phyloP scores from a whole-genome alignment of 257 asterid genomes.

The Mentha longifolia region DNA sequence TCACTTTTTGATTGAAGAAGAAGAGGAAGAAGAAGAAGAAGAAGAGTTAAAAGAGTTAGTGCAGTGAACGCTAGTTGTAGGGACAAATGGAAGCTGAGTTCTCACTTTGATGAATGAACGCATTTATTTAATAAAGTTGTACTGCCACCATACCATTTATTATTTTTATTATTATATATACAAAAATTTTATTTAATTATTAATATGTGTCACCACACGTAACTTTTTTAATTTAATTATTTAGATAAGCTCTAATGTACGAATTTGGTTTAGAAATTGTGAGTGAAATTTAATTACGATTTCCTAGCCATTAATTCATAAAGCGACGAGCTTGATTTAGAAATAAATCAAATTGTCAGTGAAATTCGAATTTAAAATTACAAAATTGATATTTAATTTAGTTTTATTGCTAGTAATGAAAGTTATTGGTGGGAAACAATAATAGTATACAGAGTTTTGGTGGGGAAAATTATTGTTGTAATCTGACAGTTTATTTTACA shows the following conservation, averaged over 20 bases:
- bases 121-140: background rate
- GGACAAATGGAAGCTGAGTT: conserved; percentile 27
- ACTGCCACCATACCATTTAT: background rate
- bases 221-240: background rate
- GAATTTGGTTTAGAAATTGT: too few relatives aligned
- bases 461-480: background rate
- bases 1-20: background rate
- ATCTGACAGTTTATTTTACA: too few relatives aligned
- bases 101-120: conserved; percentile 5
- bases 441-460: background rate
- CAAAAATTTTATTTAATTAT: background rate
- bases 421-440: too few relatives aligned
- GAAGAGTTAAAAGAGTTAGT: conserved; percentile 2
- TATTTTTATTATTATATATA: too few relatives aligned
- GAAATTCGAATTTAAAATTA: too few relatives aligned
- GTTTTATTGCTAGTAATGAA: too few relatives aligned
- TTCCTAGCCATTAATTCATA: too few relatives aligned
- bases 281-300: too few relatives aligned
- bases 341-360: too few relatives aligned
- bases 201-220: background rate
- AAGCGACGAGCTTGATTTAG: too few relatives aligned
- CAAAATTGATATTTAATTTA: too few relatives aligned
- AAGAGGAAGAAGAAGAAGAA: background rate
- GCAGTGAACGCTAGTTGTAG: conserved; percentile 12
- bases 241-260: too few relatives aligned